Conservation (phyloP, 2,329 filamentous ascomycete species). For the Malbranchea cinnamomea region DNA sequence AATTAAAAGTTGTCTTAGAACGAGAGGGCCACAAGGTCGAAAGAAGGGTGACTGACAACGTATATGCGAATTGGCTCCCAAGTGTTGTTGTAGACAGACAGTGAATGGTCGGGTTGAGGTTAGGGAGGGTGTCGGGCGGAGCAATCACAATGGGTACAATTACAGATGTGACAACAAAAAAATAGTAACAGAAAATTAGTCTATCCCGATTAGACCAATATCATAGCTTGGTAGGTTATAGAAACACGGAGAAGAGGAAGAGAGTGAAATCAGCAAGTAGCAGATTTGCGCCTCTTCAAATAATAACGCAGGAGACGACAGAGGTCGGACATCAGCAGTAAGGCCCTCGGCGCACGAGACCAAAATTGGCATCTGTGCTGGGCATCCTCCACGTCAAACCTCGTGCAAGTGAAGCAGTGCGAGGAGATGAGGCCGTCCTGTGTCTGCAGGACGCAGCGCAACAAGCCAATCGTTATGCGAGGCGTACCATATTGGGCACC, state of each 20-base stretch:
- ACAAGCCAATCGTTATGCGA: no score
- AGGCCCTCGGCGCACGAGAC: conserved; percentile 5
- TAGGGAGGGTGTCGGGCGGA: conserved; percentile 7
- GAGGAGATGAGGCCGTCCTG: no score
- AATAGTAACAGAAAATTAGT: conserved; percentile 5
- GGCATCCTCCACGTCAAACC: conserved; percentile 1
- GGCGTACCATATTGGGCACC: no score
- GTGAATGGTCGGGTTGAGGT: no score
- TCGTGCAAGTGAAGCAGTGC: no score
- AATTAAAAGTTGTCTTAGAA: conserved; percentile 3
- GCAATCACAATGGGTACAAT: conserved; percentile 9
- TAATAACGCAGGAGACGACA: conserved; percentile 3
- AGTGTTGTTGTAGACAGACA: conserved; percentile 5
- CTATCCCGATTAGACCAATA: conserved; percentile 5
- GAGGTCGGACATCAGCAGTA: conserved; percentile 7
- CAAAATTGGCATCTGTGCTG: background rate
- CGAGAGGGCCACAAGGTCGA: conserved; percentile 1
- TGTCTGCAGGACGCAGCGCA: no score
- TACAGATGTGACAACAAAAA: conserved; percentile 2
- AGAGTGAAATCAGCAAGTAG: conserved; percentile 7
- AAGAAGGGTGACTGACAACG: conserved; percentile 7
- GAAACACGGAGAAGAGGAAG: conserved; percentile 2
- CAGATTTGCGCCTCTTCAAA: conserved; percentile 3
- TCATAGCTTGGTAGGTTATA: conserved; percentile 2
- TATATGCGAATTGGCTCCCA: background rate